These are phyloP conservation scores for Botrytis medusae DNA, from an alignment of 2,329 filamentous ascomycete species.

Conservation along the genomic window DNA sequence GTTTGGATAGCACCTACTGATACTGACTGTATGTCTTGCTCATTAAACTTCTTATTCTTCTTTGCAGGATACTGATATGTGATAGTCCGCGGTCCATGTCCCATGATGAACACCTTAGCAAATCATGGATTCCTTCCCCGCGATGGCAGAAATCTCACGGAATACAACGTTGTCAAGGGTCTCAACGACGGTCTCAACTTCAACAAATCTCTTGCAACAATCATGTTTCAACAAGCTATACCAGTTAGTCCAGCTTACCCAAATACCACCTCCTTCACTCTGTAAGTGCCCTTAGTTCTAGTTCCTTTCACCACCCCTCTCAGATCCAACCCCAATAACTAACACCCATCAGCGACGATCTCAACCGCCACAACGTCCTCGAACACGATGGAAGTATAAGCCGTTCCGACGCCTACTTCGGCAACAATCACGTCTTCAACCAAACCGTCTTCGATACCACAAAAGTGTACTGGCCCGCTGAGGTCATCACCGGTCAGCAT, in stretches of 20 bases:
- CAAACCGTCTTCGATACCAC: conserved; percentile 44
- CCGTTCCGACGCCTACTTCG: conserved; percentile 51
- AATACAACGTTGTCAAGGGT: conserved; percentile 41
- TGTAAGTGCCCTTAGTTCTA: background rate
- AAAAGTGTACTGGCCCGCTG: conserved; percentile 1
- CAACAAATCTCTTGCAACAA: conserved; percentile 41
- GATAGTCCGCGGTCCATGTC: conserved; percentile 42
- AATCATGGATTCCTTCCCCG: conserved; percentile 48
- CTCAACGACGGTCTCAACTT: conserved; percentile 48
- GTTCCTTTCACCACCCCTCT: background rate
- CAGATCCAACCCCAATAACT: conserved; percentile 30
- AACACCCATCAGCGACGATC: background rate
- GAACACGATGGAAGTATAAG: conserved; percentile 34
- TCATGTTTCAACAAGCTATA: conserved; percentile 48
- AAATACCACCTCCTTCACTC: conserved; percentile 42
- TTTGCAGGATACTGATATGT: conserved; percentile 13
- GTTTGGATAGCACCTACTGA: background rate
- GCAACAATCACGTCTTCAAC: conserved; percentile 54
- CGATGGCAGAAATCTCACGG: conserved; percentile 43
- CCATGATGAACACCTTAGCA: conserved; percentile 47
- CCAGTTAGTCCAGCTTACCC: conserved; percentile 44
- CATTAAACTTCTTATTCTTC: background rate
- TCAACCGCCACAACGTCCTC: conserved; percentile 6
- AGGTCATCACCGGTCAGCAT: background rate
- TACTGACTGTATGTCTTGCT: background rate